Evolutionary conservation across 73 alveolate genomes (phyloP).

Genomic region (Tetrahymena elliotti): DNA sequence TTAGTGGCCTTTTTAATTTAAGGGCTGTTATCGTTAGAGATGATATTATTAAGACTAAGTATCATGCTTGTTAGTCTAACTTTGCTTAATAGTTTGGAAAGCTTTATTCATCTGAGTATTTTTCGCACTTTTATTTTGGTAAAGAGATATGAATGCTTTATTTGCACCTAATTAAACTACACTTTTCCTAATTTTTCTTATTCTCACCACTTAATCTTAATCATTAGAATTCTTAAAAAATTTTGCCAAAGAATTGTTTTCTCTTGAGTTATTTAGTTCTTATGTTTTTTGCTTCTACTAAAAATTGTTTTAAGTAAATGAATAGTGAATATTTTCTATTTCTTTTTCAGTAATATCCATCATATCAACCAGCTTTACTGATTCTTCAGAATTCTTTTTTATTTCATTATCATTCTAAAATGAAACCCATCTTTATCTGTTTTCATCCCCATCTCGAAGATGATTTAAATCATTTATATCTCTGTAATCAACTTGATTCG

Average conservation of each 20-base stretch:
- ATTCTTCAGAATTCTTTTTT: neutral
- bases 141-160: neutral
- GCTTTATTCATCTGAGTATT: neutral
- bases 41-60: neutral
- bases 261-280: neutral
- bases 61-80: neutral
- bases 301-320: neutral
- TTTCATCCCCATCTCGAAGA: neutral
- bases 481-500: neutral
- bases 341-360: neutral
- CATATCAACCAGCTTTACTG: neutral
- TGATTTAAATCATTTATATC: neutral
- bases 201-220: neutral
- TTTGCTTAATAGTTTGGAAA: neutral
- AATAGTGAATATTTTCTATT: no score
- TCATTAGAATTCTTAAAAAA: neutral
- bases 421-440: neutral
- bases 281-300: neutral
- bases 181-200: neutral
- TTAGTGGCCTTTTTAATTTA: neutral
- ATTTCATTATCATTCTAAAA: neutral
- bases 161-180: neutral
- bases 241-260: neutral
- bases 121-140: no score
- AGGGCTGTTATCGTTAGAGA: no score